Percentiles rank a stretch among this genome's conserved stretches.
phyloP scores from a whole-genome alignment of 2,329 filamentous ascomycete species.

The Phyllosticta citriasiana region DNA sequence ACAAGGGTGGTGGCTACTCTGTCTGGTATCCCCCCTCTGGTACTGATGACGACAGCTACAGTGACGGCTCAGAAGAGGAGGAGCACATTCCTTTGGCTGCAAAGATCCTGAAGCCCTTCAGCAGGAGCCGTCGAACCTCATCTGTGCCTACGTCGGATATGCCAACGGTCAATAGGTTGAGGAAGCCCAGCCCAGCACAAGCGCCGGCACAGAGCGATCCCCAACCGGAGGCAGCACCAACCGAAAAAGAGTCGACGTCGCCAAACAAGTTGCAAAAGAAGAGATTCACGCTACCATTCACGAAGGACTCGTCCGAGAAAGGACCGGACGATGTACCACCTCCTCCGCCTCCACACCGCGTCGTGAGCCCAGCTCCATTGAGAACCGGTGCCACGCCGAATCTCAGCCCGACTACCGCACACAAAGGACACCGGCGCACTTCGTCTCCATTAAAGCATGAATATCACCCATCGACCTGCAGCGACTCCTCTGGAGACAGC shows the following conservation, averaged over 20 bases:
- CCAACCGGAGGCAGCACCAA: background rate
- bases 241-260: slow-evolving; percentile 12
- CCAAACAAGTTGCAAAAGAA: slow-evolving; percentile 23
- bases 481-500: slow-evolving; percentile 50
- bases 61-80: slow-evolving; percentile 15
- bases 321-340: slow-evolving; percentile 23
- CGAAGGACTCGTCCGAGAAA: slow-evolving; percentile 2
- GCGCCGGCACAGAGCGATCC: slow-evolving; percentile 19
- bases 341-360: slow-evolving; percentile 42
- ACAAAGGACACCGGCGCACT: slow-evolving; percentile 52
- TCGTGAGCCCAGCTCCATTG: slow-evolving; percentile 35
- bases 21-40: slow-evolving; percentile 40
- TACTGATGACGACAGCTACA: slow-evolving; percentile 15
- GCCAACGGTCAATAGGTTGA: slow-evolving; percentile 35
- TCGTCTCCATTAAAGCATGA: slow-evolving; percentile 96
- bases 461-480: slow-evolving; percentile 75
- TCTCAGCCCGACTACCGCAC: slow-evolving; percentile 37
- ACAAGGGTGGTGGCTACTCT: slow-evolving; percentile 33
- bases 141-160: slow-evolving; percentile 38
- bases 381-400: slow-evolving; percentile 22
- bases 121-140: slow-evolving; percentile 29
- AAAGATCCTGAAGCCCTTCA: background rate
- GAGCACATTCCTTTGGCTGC: background rate
- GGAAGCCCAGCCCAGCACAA: slow-evolving; percentile 31
- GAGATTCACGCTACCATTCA: background rate